Base-by-base conservation (phyloP, 1,284 basidiomycete species). In the Chiua sp. region DNA sequence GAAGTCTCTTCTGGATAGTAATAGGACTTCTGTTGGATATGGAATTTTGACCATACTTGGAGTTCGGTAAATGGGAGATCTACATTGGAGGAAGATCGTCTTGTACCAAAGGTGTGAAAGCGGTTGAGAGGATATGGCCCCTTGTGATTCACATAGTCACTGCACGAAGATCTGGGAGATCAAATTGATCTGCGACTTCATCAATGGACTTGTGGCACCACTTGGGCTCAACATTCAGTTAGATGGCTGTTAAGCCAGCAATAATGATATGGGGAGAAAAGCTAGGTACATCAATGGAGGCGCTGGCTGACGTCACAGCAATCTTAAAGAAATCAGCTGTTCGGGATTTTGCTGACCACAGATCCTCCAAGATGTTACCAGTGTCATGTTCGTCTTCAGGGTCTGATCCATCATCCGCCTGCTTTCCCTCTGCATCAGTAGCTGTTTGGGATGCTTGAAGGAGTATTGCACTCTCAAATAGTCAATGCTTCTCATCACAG, bases 151-250 rank as follows among this genome's bases (percentile, higher is more conserved):
- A 70, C 22, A 61, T 70, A 75, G 49, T 73, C 65, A 10, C 55
- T 26, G 64, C 52, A 13, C 54, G 57, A 30, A 77, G 67, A 61
- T 76, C 71, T 7, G 68, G 65, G n/a, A 75, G 55, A n/a, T 57
- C 35, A 46, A 65, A 75, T 39, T 22, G 20, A 42, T 8, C 8
- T 7, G 70, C 62, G 32, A 65, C 66, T 2, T 69, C 57, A n/a
- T 73, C 67, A 22, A 76, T 51, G 8, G 64, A 26, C 33, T 68
- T 55, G 28, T 48, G 28, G 26, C 55, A 53, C 10, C 57, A 56
- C 23, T 47, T 63, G 7, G 70, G 67, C 37, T 67, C 55, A 26
- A 64, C 56, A 18, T 60, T 66, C 5, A 77, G 56, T 53, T 71
- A 68, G 51, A 75, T 65, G 11, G 70, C 71, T 4, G 63, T 65